A percentile compares a stretch with the other conserved stretches of the same genome.
Conservation (phyloP, 2,329 filamentous ascomycete species). For the Nemania serpens region DNA sequence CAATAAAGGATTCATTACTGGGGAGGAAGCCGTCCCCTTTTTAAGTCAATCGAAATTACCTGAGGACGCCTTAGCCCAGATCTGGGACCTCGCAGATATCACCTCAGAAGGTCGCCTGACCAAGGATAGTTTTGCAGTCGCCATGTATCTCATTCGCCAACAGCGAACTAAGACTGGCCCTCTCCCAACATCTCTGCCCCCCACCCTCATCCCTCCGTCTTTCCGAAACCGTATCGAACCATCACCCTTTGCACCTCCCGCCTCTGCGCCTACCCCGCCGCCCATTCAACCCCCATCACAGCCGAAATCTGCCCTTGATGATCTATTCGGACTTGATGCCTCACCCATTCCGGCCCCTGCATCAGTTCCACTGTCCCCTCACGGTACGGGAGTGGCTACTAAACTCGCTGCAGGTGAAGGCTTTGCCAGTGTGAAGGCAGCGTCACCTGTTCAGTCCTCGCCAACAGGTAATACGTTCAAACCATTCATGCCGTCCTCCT, state of each 20-base stretch:
- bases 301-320: constrained; percentile 84
- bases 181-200: constrained; percentile 77
- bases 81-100: constrained; percentile 97
- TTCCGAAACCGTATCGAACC: constrained; percentile 67
- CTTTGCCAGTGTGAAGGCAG: constrained; percentile 59
- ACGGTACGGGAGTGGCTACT: constrained; percentile 60
- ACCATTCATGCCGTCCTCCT: constrained; percentile 89
- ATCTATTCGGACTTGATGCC: constrained; percentile 90
- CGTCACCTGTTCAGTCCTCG: constrained; percentile 60
- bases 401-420: constrained; percentile 59
- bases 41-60: constrained; percentile 89
- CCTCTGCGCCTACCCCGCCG: constrained; percentile 27
- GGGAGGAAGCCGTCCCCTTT: constrained; percentile 92
- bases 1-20: constrained; percentile 82
- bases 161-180: constrained; percentile 75
- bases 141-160: constrained; percentile 95
- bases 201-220: constrained; percentile 82
- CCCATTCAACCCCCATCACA: constrained; percentile 45
- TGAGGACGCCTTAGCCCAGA: constrained; percentile 87
- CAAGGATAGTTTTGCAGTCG: constrained; percentile 91
- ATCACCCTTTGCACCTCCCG: constrained; percentile 57
- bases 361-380: constrained; percentile 70
- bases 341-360: constrained; percentile 59
- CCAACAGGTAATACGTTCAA: constrained; percentile 68
- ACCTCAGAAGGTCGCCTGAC: constrained; percentile 85